phyloP scores from a whole-genome alignment of 306 rosid genomes.

The Gastrolobium bilobum region DNA sequence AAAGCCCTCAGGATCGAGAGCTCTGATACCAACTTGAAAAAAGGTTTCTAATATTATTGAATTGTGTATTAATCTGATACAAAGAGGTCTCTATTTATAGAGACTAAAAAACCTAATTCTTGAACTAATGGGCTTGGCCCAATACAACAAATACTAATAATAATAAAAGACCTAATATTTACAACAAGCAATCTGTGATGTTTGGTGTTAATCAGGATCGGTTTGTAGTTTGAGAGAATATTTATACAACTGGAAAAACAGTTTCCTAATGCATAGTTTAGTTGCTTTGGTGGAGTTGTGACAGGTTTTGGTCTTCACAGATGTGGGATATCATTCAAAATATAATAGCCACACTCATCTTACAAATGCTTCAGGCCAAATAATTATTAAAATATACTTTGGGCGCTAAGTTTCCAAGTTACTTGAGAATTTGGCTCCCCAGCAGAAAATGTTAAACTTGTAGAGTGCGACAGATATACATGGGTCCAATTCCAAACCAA shows the following conservation, averaged over 20 bases:
- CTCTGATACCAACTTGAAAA: too few relatives aligned
- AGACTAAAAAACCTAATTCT: too few relatives aligned
- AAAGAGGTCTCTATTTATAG: too few relatives aligned
- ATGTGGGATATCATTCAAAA: not conserved
- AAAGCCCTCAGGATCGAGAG: too few relatives aligned
- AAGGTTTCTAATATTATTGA: too few relatives aligned
- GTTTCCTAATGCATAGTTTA: not conserved
- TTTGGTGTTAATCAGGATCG: not conserved
- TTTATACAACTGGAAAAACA: not conserved
- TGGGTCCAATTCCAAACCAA: not conserved
- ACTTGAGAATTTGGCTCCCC: not conserved
- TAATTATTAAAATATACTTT: not conserved
- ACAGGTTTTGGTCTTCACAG: constrained; percentile 1
- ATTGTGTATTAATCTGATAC: too few relatives aligned
- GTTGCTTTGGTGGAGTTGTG: not conserved
- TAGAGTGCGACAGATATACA: not conserved
- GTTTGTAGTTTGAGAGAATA: not conserved
- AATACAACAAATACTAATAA: too few relatives aligned
- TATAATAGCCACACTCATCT: not conserved
- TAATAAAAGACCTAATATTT: too few relatives aligned
- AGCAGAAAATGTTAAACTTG: not conserved
- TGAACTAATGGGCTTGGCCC: too few relatives aligned
- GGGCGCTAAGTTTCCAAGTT: not conserved
- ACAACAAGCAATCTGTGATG: not conserved
- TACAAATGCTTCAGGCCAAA: not conserved